Conservation (phyloP, 164 flowering plant species). For the Vitis cinerea region DNA sequence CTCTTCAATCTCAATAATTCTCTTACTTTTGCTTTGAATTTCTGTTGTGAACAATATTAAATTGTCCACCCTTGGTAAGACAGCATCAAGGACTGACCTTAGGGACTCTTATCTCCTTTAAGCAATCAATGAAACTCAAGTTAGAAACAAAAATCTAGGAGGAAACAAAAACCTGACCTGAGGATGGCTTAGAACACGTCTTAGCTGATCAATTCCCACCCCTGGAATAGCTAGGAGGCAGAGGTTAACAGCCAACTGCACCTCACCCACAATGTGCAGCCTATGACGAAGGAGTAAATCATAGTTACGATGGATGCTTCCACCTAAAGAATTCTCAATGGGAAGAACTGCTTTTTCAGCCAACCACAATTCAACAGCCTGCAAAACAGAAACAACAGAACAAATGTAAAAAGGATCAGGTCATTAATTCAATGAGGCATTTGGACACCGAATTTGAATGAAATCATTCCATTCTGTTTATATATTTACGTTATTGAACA, state of each 20-base stretch:
- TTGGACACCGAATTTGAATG: background rate
- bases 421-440: background rate
- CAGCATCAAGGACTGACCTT: too few relatives aligned
- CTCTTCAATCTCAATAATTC: too few relatives aligned
- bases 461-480: too few relatives aligned
- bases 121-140: too few relatives aligned
- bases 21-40: too few relatives aligned
- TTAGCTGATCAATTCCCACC: conserved; percentile 50
- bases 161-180: conserved; percentile 35
- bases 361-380: conserved; percentile 79
- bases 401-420: background rate
- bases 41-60: too few relatives aligned
- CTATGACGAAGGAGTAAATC: conserved; percentile 74
- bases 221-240: conserved; percentile 74
- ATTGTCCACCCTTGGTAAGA: too few relatives aligned
- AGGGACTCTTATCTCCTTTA: too few relatives aligned
- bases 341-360: conserved; percentile 75
- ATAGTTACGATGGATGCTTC: conserved; percentile 70
- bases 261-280: conserved; percentile 77
- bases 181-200: conserved; percentile 62
- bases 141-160: background rate
- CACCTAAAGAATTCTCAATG: conserved; percentile 67
- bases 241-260: conserved; percentile 55
- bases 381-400: conserved; percentile 13
- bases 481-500: too few relatives aligned